Evolutionary conservation across 768 basidiomycete genomes (phyloP), one percentile per base, ranked within the genome.

Genomic region (Russula sp.): DNA sequence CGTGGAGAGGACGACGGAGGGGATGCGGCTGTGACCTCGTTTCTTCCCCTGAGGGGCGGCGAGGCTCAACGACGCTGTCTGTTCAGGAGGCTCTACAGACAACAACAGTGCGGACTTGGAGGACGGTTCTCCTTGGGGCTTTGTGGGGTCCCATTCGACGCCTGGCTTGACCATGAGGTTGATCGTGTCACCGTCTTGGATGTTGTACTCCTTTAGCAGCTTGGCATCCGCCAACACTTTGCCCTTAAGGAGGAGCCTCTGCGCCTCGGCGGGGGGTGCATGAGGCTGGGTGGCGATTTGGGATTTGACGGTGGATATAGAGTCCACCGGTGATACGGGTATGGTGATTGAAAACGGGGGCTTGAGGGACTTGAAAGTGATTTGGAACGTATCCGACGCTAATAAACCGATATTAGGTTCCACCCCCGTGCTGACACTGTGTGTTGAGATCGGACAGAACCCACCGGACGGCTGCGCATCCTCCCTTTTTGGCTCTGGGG

Each of bases 331-430:
- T 51, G 86, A 83, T 13, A 91, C 81, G 50, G 83, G 72, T 65
- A 98, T 78, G 34, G 83, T 78, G 76, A 89, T 88, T 0, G 86
- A 76, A 50, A 85, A 81, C 25, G 91, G 77, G 0, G 97, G 97
- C 71, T 98, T 98, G 69, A 85, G 78, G 51, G 92, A 97, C 75
- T 97, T 98, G 81, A 99, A 84, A 55, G 84, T 88, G 67, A 99
- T 74, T 22, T 77, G 77, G 67, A 98, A 74, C 35, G 82, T 73
- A 54, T 79, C 75, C 67, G 50, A 25, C 20, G 42, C 55, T 63
- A 43, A 56, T 22, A 57, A n/a, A 16, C 11, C 41, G 41, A 13
- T 13, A 16, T 38, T 13, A 29, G 34, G 49, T 8, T 16, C 22
- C 16, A 5, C n/a, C 25, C 25, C 25, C 25, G 25, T 29, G 53